Percentiles rank a stretch among this genome's conserved stretches.
These are phyloP conservation scores for Coemansia sp. DNA, from an alignment of 192 early-diverging fungal species.

Conservation along the genomic window DNA sequence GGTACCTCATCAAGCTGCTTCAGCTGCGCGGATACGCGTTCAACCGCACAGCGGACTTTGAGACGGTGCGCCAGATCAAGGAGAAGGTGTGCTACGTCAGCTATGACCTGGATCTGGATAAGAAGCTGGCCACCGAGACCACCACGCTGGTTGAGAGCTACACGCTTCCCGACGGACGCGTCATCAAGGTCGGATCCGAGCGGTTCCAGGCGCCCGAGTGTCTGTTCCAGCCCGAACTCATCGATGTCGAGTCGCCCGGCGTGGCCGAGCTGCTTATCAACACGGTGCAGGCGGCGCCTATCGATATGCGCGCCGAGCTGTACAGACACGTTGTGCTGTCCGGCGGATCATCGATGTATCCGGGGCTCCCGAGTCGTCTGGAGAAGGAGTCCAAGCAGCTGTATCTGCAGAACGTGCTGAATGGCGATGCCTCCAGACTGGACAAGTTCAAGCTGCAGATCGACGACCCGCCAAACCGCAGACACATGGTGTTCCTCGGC, in stretches of 20 bases:
- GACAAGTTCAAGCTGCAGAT: conserved; percentile 95
- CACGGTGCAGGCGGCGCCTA: conserved; percentile 83
- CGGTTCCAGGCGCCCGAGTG: conserved; percentile 98
- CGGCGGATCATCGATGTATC: conserved; percentile 98
- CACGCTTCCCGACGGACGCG: conserved; percentile 95
- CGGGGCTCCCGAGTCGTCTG: conserved; percentile 91
- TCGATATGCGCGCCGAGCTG: conserved; percentile 91
- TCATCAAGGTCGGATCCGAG: conserved; percentile 98
- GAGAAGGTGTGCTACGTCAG: conserved; percentile 98
- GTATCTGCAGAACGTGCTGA: conserved; percentile 86
- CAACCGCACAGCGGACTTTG: conserved; percentile 97
- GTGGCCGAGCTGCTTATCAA: conserved; percentile 95
- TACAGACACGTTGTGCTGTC: conserved; percentile 98
- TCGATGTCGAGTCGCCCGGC: conserved; percentile 91
- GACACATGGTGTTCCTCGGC: conserved; percentile 98
- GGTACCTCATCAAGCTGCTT: conserved; percentile 95
- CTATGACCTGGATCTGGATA: conserved; percentile 92
- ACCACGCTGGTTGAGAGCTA: conserved; percentile 96
- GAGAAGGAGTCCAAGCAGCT: conserved; percentile 99
- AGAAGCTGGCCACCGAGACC: conserved; percentile 93
- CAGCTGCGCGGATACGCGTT: conserved; percentile 94
- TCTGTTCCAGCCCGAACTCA: conserved; percentile 96
- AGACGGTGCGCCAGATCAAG: conserved; percentile 96
- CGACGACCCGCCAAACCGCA: conserved; percentile 96
- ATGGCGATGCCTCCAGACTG: conserved; percentile 79